These are phyloP conservation scores for Raffaelea deltoideospora DNA, from an alignment of 2,329 filamentous ascomycete genomes.

Conservation along the genomic window DNA sequence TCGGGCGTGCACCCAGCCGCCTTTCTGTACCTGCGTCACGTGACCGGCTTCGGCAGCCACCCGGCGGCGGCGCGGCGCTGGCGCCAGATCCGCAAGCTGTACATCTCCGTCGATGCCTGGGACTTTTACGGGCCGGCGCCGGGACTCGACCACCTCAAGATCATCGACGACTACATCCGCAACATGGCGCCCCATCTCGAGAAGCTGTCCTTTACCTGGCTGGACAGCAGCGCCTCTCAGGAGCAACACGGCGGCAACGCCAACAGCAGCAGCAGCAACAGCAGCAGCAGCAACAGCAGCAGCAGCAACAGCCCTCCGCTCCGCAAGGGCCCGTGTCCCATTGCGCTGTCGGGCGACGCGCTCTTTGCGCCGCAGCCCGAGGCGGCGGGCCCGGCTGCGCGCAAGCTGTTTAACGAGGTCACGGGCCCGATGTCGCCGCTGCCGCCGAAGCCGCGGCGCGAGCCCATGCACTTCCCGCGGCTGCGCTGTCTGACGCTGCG, in stretches of 20 bases:
- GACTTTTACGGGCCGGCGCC: slow-evolving; percentile 44
- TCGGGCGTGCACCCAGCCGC: slow-evolving; percentile 60
- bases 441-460: slow-evolving; percentile 30
- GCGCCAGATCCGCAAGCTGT: slow-evolving; percentile 61
- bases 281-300: slow-evolving; percentile 15
- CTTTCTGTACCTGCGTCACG: slow-evolving; percentile 62
- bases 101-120: slow-evolving; percentile 58
- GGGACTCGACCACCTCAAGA: slow-evolving; percentile 55
- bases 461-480: slow-evolving; percentile 50
- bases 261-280: neutral
- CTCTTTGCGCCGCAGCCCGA: slow-evolving; percentile 46
- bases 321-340: slow-evolving; percentile 54
- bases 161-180: slow-evolving; percentile 68
- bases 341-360: slow-evolving; percentile 55
- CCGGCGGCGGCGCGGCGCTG: slow-evolving; percentile 59
- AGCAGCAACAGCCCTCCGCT: neutral
- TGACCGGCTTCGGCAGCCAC: slow-evolving; percentile 57
- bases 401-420: slow-evolving; percentile 49
- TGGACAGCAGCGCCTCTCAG: too few species aligned
- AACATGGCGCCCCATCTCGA: slow-evolving; percentile 51
- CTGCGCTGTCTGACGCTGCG: slow-evolving; percentile 55
- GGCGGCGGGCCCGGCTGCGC: too few species aligned
- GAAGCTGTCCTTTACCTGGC: slow-evolving; percentile 64
- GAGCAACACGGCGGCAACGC: too few species aligned
- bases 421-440: slow-evolving; percentile 50